Conservation (phyloP, 495 filamentous ascomycete species). For the Lasiosphaeris hirsuta region DNA sequence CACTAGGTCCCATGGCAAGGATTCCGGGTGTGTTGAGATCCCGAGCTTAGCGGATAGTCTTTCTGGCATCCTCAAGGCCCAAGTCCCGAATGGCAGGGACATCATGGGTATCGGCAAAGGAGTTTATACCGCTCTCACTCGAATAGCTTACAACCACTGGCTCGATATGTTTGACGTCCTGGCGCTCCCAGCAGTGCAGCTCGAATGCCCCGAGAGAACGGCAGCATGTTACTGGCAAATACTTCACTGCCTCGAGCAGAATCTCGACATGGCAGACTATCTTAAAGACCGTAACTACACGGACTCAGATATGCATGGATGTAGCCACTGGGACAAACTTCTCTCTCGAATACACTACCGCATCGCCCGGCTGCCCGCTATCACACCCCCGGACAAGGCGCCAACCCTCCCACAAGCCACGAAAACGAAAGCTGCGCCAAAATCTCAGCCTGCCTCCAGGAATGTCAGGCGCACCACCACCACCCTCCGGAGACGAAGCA, state of each 20-base stretch:
- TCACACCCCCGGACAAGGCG: not conserved
- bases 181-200: slow-evolving; percentile 2
- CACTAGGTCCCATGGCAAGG: not conserved
- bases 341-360: slow-evolving; percentile 27
- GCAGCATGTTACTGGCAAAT: slow-evolving; percentile 26
- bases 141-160: slow-evolving; percentile 33
- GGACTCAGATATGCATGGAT: no score
- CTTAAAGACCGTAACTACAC: not conserved
- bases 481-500: not conserved
- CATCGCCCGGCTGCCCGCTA: slow-evolving; percentile 16
- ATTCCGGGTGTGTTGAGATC: not conserved
- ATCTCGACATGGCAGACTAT: slow-evolving; percentile 17
- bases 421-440: not conserved
- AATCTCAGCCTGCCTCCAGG: not conserved
- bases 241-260: slow-evolving; percentile 34
- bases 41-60: slow-evolving; percentile 25
- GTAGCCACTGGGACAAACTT: slow-evolving; percentile 24
- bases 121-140: slow-evolving; percentile 19
- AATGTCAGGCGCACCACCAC: not conserved
- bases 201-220: not conserved
- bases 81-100: not conserved
- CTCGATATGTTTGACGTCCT: slow-evolving; percentile 34
- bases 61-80: slow-evolving; percentile 17
- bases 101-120: not conserved
- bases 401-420: not conserved